Evolutionary conservation across 768 basidiomycete species (phyloP).

Genomic region (Kwoniella sp.): DNA sequence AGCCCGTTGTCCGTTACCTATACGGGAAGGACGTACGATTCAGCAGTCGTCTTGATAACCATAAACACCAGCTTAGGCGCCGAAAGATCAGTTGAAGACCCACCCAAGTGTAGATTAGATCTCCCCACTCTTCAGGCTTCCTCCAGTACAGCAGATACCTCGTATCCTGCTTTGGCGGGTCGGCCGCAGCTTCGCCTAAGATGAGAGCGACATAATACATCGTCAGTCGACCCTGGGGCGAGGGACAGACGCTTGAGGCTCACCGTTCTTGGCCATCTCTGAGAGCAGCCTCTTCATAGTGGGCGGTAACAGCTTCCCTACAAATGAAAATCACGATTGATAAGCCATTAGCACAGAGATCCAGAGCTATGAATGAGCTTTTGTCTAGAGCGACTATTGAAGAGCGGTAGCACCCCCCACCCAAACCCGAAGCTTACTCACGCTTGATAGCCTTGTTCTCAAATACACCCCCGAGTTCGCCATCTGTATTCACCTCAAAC

Average conservation of each 20-base stretch:
- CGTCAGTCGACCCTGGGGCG: not conserved
- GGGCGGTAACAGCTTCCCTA: slow-evolving; percentile 45
- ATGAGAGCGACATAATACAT: not conserved
- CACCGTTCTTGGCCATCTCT: slow-evolving; percentile 53
- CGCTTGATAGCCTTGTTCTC: slow-evolving; percentile 52
- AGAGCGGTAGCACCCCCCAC: not conserved
- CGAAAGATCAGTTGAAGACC: slow-evolving; percentile 19
- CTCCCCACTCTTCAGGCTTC: slow-evolving; percentile 58
- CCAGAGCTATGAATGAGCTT: not conserved
- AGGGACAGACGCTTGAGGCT: not conserved
- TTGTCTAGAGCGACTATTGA: not conserved
- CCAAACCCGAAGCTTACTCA: slow-evolving; percentile 31
- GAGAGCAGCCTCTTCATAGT: slow-evolving; percentile 39
- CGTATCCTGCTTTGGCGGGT: slow-evolving; percentile 51
- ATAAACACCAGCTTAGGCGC: not conserved
- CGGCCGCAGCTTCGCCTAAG: slow-evolving; percentile 42
- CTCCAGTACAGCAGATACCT: slow-evolving; percentile 57
- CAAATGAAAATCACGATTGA: not conserved
- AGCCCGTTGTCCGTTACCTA: slow-evolving; percentile 57
- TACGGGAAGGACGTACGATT: not conserved
- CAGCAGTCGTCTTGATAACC: not conserved
- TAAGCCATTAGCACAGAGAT: slow-evolving; percentile 5
- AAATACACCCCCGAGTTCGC: slow-evolving; percentile 46
- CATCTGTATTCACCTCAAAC: slow-evolving; percentile 49
- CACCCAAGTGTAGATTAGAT: slow-evolving; percentile 58